These are phyloP conservation scores for Psilocybe cubensis DNA, from an alignment of 768 basidiomycete species.

Conservation along the genomic window DNA sequence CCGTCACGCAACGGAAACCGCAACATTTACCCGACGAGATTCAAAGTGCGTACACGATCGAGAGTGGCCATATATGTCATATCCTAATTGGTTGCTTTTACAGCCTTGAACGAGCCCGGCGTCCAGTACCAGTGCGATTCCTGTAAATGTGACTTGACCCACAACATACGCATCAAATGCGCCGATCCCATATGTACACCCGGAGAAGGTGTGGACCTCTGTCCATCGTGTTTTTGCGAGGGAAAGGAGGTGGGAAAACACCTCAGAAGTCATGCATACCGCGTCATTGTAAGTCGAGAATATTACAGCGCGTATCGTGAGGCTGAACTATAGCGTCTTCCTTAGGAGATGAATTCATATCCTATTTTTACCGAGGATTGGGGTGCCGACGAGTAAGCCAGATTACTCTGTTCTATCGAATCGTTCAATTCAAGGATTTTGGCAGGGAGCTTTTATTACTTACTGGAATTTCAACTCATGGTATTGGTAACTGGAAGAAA, in stretches of 20 bases:
- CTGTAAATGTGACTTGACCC: slow-evolving; percentile 88
- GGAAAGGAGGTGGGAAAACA: slow-evolving; percentile 90
- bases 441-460: slow-evolving; percentile 85
- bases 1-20: slow-evolving; percentile 68
- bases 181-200: slow-evolving; percentile 72
- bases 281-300: slow-evolving; percentile 72
- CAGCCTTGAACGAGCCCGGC: slow-evolving; percentile 82
- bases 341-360: slow-evolving; percentile 92
- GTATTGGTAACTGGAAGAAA: slow-evolving; percentile 96
- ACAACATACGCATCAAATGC: slow-evolving; percentile 96
- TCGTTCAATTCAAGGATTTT: slow-evolving; percentile 7
- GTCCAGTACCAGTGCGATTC: slow-evolving; percentile 84
- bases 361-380: slow-evolving; percentile 95
- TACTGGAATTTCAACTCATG: slow-evolving; percentile 85
- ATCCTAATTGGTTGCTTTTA: slow-evolving; percentile 9
- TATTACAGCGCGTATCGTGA: slow-evolving; percentile 2
- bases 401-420: neutral
- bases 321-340: slow-evolving; percentile 9
- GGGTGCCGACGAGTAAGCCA: slow-evolving; percentile 93
- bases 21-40: slow-evolving; percentile 68
- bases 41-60: slow-evolving; percentile 48
- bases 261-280: slow-evolving; percentile 86
- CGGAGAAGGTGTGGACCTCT: slow-evolving; percentile 88
- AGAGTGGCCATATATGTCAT: slow-evolving; percentile 19
- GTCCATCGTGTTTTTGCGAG: slow-evolving; percentile 88